Evolutionary conservation across 2,329 filamentous ascomycete species (phyloP).

Genomic region (Aspergillus nomiae): DNA sequence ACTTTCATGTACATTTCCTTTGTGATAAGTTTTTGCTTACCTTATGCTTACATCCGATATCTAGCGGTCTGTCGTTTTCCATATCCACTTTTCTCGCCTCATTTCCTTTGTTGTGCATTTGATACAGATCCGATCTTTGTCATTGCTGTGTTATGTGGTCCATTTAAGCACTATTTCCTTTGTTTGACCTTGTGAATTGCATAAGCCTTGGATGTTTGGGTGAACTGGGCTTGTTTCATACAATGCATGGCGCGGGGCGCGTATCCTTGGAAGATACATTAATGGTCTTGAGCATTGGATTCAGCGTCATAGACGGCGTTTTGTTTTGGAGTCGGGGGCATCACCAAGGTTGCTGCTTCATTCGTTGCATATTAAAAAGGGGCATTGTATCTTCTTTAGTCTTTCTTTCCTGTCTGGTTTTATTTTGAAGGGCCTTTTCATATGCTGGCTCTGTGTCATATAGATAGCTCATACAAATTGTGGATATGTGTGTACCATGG

Average conservation of each 20-base stretch:
- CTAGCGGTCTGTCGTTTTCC: conserved; percentile 1
- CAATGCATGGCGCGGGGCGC: conserved; percentile 18
- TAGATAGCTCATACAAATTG: conserved; percentile 3
- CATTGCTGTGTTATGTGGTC: not conserved
- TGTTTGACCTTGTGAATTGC: conserved; percentile 3
- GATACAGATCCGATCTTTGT: not conserved
- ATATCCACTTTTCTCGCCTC: not conserved
- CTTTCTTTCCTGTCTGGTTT: not conserved
- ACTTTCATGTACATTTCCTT: conserved; percentile 25
- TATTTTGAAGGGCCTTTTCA: not conserved
- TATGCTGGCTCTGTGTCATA: not conserved
- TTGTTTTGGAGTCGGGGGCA: conserved; percentile 11
- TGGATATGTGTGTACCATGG: not conserved
- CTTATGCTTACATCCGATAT: conserved; percentile 10
- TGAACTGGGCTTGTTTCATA: conserved; percentile 7
- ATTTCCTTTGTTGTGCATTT: conserved; percentile 9
- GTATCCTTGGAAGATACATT: conserved; percentile 11
- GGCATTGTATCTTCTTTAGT: not conserved
- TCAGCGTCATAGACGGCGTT: conserved; percentile 22
- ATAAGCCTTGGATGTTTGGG: conserved; percentile 14
- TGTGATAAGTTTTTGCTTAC: conserved; percentile 13
- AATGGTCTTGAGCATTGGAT: conserved; percentile 6
- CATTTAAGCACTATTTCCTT: conserved; percentile 6
- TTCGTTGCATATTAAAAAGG: conserved; percentile 4
- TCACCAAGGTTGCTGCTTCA: conserved; percentile 4